Percentiles rank a stretch among this genome's conserved stretches.
Evolutionary conservation across 306 rosid genomes (phyloP).

Genomic region (Prunus mume): DNA sequence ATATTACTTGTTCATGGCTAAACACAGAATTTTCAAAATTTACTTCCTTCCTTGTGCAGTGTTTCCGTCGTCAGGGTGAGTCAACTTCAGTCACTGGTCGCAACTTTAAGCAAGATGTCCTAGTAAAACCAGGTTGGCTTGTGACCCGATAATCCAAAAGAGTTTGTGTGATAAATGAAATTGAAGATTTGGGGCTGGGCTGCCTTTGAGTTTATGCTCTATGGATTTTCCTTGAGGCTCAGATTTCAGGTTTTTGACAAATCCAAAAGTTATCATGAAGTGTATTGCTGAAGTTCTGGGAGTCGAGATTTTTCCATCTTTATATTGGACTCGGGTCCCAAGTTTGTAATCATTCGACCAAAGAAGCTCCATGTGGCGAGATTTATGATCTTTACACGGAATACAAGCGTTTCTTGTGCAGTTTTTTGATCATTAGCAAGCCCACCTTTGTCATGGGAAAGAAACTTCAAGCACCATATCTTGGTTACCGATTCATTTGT

Average conservation of each 20-base stretch:
- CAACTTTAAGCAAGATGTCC: conserved; percentile 70
- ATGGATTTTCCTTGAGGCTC: neutral
- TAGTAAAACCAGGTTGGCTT: conserved; percentile 91
- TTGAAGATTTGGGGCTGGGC: neutral
- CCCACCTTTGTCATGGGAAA: neutral
- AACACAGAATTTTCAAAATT: conserved; percentile 1
- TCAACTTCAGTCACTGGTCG: conserved; percentile 90
- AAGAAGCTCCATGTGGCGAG: neutral
- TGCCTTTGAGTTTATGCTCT: neutral
- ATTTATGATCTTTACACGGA: neutral
- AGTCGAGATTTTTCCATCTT: neutral
- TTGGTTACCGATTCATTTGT: neutral
- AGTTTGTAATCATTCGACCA: neutral
- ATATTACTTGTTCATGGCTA: neutral
- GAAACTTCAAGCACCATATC: neutral
- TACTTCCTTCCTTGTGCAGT: conserved; percentile 54
- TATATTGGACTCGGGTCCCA: neutral
- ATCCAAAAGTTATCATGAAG: neutral
- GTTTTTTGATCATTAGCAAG: neutral
- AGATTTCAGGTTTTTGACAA: neutral
- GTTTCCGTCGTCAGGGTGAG: conserved; percentile 94
- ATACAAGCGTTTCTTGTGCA: conserved; percentile 2
- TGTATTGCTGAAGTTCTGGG: neutral
- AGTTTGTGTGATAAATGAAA: conserved; percentile 5
- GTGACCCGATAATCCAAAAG: conserved; percentile 55